These are phyloP conservation scores for Starmerella stigmatis DNA, from an alignment of 805 yeast species.

Conservation along the genomic window DNA sequence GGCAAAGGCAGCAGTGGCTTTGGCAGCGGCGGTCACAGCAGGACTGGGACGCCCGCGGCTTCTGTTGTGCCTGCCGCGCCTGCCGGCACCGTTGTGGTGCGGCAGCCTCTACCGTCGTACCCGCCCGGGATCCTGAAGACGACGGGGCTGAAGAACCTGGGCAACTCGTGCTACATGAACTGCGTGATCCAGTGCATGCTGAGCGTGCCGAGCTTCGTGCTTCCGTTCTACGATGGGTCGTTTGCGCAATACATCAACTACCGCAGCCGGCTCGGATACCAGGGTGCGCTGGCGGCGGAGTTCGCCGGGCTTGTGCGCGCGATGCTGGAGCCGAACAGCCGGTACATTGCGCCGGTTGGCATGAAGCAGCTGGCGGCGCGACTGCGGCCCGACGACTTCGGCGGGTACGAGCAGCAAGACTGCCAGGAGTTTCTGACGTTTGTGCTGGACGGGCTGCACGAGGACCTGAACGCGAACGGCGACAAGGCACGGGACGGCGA, in stretches of 20 bases:
- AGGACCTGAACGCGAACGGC: constrained; percentile 65
- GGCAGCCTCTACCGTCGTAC: not conserved
- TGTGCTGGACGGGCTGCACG: constrained; percentile 66
- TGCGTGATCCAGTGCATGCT: constrained; percentile 77
- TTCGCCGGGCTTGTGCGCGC: constrained; percentile 51
- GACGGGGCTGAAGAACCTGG: constrained; percentile 72
- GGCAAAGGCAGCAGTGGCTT: not conserved
- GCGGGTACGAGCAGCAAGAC: constrained; percentile 68
- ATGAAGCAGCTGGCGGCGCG: constrained; percentile 63
- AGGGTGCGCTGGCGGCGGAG: constrained; percentile 62
- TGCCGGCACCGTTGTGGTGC: not conserved
- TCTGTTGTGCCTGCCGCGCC: too few species aligned
- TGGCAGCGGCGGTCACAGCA: not conserved
- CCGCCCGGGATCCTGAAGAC: not conserved
- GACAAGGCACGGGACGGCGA: constrained; percentile 44
- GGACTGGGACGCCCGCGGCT: too few species aligned
- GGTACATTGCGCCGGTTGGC: constrained; percentile 47
- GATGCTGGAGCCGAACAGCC: constrained; percentile 34
- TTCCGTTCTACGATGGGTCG: constrained; percentile 49
- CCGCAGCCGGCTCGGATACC: constrained; percentile 64
- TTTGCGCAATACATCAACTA: constrained; percentile 62
- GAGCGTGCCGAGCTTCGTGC: constrained; percentile 57
- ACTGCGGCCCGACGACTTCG: constrained; percentile 48
- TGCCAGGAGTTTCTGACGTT: constrained; percentile 73
- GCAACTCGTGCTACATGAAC: constrained; percentile 91